Conservation (phyloP, 1,284 basidiomycete genomes). For the Sutorius eximius region DNA sequence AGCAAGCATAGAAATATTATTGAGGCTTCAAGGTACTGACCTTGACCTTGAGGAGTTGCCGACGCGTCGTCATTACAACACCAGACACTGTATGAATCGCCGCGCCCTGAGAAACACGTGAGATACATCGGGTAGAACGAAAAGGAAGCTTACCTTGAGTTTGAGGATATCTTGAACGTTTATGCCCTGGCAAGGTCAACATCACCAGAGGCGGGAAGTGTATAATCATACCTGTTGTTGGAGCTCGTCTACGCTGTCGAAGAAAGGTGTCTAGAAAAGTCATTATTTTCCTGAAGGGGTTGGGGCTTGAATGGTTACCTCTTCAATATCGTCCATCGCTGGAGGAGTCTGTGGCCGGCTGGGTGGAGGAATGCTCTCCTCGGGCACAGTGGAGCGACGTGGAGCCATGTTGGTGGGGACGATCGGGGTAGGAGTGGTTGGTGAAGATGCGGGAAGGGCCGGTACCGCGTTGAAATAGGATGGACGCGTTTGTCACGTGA, state of each 20-base stretch:
- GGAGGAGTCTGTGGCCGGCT: slow-evolving; percentile 42
- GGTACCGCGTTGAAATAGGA: slow-evolving; percentile 3
- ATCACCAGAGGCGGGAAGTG: not conserved
- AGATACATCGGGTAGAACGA: not conserved
- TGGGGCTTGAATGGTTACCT: slow-evolving; percentile 29
- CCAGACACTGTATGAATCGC: slow-evolving; percentile 79
- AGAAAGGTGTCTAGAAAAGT: slow-evolving; percentile 50
- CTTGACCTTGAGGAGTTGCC: slow-evolving; percentile 90
- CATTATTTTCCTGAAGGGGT: not conserved
- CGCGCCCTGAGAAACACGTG: slow-evolving; percentile 48
- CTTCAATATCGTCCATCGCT: slow-evolving; percentile 44
- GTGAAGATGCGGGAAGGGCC: not conserved
- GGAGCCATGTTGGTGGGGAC: slow-evolving; percentile 23
- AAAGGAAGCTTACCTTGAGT: slow-evolving; percentile 62
- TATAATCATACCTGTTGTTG: slow-evolving; percentile 73
- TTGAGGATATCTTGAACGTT: slow-evolving; percentile 93
- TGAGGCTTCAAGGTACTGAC: slow-evolving; percentile 39
- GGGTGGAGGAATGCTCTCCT: slow-evolving; percentile 35
- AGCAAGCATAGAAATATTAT: slow-evolving; percentile 6
- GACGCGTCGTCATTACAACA: slow-evolving; percentile 82
- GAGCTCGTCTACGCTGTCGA: slow-evolving; percentile 84
- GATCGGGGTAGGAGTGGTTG: not conserved
- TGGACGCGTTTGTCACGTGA: slow-evolving; percentile 25
- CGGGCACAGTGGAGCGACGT: slow-evolving; percentile 27
- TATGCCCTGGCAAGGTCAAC: slow-evolving; percentile 64